phyloP scores from a whole-genome alignment of 306 rosid species.

The Biancaea sappan region DNA sequence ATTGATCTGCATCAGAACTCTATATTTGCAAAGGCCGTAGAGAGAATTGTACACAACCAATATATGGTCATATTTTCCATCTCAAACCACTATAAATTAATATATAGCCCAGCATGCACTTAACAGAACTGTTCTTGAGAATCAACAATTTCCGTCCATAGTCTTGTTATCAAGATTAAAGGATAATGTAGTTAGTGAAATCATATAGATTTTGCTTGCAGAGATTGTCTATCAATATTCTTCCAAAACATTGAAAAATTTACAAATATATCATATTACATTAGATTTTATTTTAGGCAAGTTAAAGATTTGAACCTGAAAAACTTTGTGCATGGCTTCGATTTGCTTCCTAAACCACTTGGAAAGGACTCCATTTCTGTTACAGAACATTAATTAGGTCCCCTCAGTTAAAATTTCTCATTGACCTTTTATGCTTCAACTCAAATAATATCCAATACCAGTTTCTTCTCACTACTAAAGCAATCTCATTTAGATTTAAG shows the following conservation, averaged over 20 bases:
- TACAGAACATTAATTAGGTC: slow-evolving; percentile 86
- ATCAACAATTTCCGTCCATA: slow-evolving; percentile 65
- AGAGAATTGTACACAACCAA: slow-evolving; percentile 40
- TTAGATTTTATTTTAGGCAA: slow-evolving; percentile 67
- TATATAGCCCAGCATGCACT: slow-evolving; percentile 50
- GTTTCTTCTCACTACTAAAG: slow-evolving; percentile 23
- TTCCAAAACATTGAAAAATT: slow-evolving; percentile 37
- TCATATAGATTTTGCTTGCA: slow-evolving; percentile 47
- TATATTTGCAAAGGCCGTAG: slow-evolving; percentile 38
- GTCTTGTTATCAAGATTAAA: slow-evolving; percentile 73
- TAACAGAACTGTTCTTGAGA: slow-evolving; percentile 55
- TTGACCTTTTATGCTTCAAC: slow-evolving; percentile 49
- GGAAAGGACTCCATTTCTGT: slow-evolving; percentile 92
- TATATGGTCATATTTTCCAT: slow-evolving; percentile 45
- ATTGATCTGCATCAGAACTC: slow-evolving; percentile 39
- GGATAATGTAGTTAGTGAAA: slow-evolving; percentile 58
- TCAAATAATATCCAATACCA: slow-evolving; percentile 43
- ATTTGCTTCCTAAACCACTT: slow-evolving; percentile 99
- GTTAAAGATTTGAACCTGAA: slow-evolving; percentile 99
- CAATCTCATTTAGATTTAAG: slow-evolving; percentile 4
- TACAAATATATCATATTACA: slow-evolving; percentile 48
- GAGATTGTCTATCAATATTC: slow-evolving; percentile 34
- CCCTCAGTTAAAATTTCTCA: slow-evolving; percentile 65
- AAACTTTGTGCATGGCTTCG: slow-evolving; percentile 99
- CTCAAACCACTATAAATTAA: slow-evolving; percentile 53